phyloP scores from a whole-genome alignment of 371 early-diverging fungal genomes.

The Circinella minor region DNA sequence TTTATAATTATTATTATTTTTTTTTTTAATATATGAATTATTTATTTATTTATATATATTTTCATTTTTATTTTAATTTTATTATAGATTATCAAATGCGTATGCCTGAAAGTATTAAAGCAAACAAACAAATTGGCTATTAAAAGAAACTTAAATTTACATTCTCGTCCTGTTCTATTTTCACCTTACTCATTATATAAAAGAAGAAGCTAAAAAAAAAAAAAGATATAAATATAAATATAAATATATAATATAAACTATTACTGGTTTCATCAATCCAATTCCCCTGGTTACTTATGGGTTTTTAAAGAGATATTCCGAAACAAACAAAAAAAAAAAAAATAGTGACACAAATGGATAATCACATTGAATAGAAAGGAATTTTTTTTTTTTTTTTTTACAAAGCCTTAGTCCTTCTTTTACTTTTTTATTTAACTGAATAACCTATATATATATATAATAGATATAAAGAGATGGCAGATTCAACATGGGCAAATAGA shows the following conservation, averaged over 20 bases:
- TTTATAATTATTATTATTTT: background rate
- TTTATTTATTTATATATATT: no score
- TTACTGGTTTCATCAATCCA: no score
- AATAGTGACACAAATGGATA: background rate
- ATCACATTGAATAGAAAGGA: background rate
- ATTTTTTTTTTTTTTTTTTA: background rate
- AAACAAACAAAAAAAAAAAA: background rate
- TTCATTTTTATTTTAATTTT: background rate
- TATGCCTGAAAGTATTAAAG: slow-evolving; percentile 74
- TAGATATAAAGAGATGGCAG: background rate
- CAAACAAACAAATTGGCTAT: slow-evolving; percentile 41
- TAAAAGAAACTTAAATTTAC: slow-evolving; percentile 7
- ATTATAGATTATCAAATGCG: slow-evolving; percentile 71
- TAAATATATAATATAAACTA: no score
- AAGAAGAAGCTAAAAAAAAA: no score
- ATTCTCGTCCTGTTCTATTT: background rate
- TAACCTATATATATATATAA: no score
- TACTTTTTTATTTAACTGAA: no score
- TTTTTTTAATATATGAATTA: no score
- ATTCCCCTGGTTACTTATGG: slow-evolving; percentile 1
- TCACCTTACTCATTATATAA: no score
- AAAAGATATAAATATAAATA: background rate
- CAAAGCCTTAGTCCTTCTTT: no score
- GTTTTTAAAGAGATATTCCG: background rate
- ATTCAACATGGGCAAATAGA: background rate